Conservation (phyloP, 495 filamentous ascomycete genomes). For the Rhypophila decipiens region DNA sequence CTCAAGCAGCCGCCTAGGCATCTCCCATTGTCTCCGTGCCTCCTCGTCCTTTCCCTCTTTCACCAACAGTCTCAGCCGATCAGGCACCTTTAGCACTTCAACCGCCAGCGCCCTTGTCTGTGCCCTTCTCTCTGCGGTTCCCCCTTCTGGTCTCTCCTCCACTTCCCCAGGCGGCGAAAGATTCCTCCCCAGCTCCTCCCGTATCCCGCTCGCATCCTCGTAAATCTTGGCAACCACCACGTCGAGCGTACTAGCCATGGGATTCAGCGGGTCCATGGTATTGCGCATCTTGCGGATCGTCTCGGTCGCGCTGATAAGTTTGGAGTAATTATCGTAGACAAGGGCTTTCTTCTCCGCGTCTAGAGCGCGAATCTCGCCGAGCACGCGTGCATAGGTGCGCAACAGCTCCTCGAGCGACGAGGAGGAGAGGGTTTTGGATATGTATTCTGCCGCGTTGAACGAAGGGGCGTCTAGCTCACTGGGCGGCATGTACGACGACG, state of each 20-base stretch:
- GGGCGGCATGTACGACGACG: constrained; percentile 21
- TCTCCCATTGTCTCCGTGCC: constrained; percentile 53
- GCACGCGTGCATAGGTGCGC: constrained; percentile 54
- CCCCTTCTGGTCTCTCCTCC: constrained; percentile 56
- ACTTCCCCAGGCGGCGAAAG: constrained; percentile 23
- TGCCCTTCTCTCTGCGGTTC: constrained; percentile 25
- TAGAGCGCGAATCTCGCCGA: constrained; percentile 75
- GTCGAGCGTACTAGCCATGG: constrained; percentile 65
- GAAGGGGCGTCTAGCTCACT: constrained; percentile 49
- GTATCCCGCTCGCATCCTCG: constrained; percentile 63
- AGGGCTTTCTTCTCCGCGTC: constrained; percentile 95
- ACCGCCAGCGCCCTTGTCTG: constrained; percentile 60
- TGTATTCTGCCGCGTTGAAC: constrained; percentile 54
- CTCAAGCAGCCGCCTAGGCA: constrained; percentile 44
- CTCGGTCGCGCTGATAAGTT: constrained; percentile 89
- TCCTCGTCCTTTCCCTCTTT: constrained; percentile 56
- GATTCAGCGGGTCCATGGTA: constrained; percentile 68
- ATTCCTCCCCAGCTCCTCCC: constrained; percentile 41
- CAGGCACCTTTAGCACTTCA: constrained; percentile 60
- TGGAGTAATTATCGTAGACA: constrained; percentile 97
- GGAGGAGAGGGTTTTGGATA: constrained; percentile 56
- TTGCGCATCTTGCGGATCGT: constrained; percentile 77
- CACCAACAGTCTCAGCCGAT: constrained; percentile 57
- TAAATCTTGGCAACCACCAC: constrained; percentile 77
- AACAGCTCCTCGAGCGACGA: constrained; percentile 60